These are phyloP conservation scores for Bremia lactucae DNA, from an alignment of 352 stramenopile species.

Conservation along the genomic window DNA sequence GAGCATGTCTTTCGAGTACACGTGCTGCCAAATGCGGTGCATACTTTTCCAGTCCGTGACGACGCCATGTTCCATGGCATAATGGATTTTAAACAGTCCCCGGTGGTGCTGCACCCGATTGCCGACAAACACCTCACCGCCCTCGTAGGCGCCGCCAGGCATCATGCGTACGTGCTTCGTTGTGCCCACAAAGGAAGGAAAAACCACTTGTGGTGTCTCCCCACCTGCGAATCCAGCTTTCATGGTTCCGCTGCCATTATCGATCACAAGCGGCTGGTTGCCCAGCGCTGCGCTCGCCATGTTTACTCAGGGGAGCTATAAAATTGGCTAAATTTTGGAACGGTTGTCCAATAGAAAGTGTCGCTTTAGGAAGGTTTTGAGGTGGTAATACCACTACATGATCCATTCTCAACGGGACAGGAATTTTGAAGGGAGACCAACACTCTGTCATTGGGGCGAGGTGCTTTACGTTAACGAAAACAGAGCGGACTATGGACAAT, in stretches of 20 bases:
- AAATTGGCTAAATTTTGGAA: slow-evolving; percentile 7
- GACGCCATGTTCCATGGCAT: slow-evolving; percentile 82
- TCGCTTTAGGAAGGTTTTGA: slow-evolving; percentile 1
- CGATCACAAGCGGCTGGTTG: slow-evolving; percentile 82
- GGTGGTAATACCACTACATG: background rate
- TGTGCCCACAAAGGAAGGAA: slow-evolving; percentile 58
- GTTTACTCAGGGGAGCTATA: slow-evolving; percentile 3
- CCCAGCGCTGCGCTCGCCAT: slow-evolving; percentile 44
- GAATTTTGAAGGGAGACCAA: background rate
- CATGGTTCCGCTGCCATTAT: slow-evolving; percentile 77
- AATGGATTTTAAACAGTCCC: slow-evolving; percentile 72
- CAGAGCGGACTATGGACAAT: slow-evolving; percentile 15
- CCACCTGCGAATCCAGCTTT: slow-evolving; percentile 76
- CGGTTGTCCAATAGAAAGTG: slow-evolving; percentile 4
- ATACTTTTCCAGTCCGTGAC: slow-evolving; percentile 81
- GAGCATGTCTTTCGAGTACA: slow-evolving; percentile 85
- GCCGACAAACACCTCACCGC: slow-evolving; percentile 63
- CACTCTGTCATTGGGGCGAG: slow-evolving; percentile 1
- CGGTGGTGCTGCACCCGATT: slow-evolving; percentile 72
- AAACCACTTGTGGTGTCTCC: slow-evolving; percentile 67
- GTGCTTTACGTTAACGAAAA: no score
- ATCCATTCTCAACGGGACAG: slow-evolving; percentile 2
- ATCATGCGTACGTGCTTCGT: slow-evolving; percentile 81
- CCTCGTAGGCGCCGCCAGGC: slow-evolving; percentile 71
- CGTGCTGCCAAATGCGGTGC: slow-evolving; percentile 84